Evolutionary conservation across 495 filamentous ascomycete species (phyloP), one percentile per base, ranked within the genome.

Genomic region (Penicillium taxi): DNA sequence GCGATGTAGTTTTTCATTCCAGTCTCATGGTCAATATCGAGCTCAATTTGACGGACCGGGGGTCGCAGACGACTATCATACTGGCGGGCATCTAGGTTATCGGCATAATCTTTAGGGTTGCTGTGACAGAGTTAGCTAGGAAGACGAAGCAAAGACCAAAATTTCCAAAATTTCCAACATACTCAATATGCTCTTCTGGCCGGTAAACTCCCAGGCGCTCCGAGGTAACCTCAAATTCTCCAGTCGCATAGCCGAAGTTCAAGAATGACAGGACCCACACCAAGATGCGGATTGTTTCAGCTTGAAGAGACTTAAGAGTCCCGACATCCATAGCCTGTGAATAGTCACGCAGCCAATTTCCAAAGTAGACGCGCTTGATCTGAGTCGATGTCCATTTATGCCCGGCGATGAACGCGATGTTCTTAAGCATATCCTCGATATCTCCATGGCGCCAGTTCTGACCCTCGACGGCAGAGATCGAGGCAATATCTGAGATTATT

Each of bases 1-100:
- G 89, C 82, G 43, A 98, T 96, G 59, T 98, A 98, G 56, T 96
- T 96, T 64, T 98, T 98, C 90, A 98, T 94, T 9, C 86, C 88
- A 3, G 88, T 95, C 3, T 80, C 58, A 4, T 67, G 71, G 52
- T 96, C 91, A 32, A 96, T 73, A 19, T 86, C 81, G 14, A 94
- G 77, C 50, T 98, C 91, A 15, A 74, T 53, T 1, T 75, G 75
- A 27, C 71, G 63, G 11, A 96, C 75, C 0, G 84, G 89, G 2
- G 75, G 77, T 23, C 91, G 78, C 8, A 96, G 74, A 8, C 91
- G 80, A n/a, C 70, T 62, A 52, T 98, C 91, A 52, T 73, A 94
- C 47, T 82, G 70, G 35, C 86, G 74, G 5, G 91, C 91, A 63
- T 98, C 90, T 32, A 74, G 47, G 45, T 84, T 83, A 49, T 96